These are phyloP conservation scores for Lactarius indigo DNA, from an alignment of 768 basidiomycete genomes.

Conservation along the genomic window DNA sequence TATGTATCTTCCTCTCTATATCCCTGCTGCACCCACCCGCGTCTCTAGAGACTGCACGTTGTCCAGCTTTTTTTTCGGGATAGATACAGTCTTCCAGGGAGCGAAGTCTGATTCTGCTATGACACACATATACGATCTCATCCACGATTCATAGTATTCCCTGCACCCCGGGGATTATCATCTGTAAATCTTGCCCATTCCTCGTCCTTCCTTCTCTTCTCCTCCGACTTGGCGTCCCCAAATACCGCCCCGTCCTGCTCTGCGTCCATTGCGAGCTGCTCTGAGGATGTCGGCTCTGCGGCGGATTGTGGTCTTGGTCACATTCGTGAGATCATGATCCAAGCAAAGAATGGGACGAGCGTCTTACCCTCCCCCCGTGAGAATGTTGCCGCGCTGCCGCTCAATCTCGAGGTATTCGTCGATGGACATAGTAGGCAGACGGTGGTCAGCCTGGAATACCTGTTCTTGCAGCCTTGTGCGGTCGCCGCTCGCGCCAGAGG, in stretches of 20 bases:
- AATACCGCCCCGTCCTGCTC: conserved; percentile 78
- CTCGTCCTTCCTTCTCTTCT: conserved; percentile 81
- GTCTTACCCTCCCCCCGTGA: conserved; percentile 81
- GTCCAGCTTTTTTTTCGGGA: conserved; percentile 3
- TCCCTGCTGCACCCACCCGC: conserved; percentile 24
- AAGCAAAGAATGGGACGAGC: neutral
- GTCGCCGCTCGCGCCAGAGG: conserved; percentile 55
- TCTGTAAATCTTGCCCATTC: conserved; percentile 91
- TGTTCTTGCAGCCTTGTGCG: conserved; percentile 69
- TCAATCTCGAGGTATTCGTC: conserved; percentile 94
- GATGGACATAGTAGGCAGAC: conserved; percentile 91
- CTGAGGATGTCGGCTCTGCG: conserved; percentile 63
- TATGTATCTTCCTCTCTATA: conserved; percentile 29
- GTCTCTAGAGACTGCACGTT: conserved; percentile 17
- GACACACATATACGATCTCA: conserved; percentile 34
- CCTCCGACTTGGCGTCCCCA: conserved; percentile 67
- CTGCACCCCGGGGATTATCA: conserved; percentile 81
- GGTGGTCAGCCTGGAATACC: conserved; percentile 81
- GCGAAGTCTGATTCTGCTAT: conserved; percentile 15
- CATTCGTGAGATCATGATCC: neutral
- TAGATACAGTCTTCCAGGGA: conserved; percentile 1
- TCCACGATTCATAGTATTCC: conserved; percentile 95
- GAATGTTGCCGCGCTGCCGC: conserved; percentile 75
- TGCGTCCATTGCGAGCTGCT: conserved; percentile 72
- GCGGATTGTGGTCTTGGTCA: conserved; percentile 30